phyloP scores from a whole-genome alignment of 2,329 filamentous ascomycete genomes.

The Claviceps monticola region DNA sequence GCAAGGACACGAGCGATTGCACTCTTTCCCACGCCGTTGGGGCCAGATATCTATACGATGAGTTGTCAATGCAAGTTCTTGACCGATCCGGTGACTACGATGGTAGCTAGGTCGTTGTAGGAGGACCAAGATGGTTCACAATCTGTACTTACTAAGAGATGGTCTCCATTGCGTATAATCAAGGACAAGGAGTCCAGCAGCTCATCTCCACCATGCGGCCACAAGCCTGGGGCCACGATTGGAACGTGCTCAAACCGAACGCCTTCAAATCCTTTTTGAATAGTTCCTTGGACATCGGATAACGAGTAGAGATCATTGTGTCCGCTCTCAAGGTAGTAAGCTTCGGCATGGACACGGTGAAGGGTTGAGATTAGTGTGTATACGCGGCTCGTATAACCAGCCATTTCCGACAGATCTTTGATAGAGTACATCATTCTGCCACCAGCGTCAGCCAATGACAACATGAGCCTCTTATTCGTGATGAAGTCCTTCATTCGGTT shows the following conservation, averaged over 20 bases:
- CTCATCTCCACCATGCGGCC: constrained; percentile 83
- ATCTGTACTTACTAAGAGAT: constrained; percentile 49
- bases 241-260: constrained; percentile 88
- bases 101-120: neutral
- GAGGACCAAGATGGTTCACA: neutral
- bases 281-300: constrained; percentile 83
- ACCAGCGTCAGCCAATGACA: constrained; percentile 89
- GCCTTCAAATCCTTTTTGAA: constrained; percentile 88
- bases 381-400: constrained; percentile 89
- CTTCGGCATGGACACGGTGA: constrained; percentile 81
- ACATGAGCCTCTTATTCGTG: constrained; percentile 96
- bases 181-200: constrained; percentile 80
- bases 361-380: constrained; percentile 92
- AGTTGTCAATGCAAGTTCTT: constrained; percentile 7
- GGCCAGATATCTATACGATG: constrained; percentile 57
- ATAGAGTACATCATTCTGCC: constrained; percentile 99
- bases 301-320: constrained; percentile 75
- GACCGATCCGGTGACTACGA: neutral
- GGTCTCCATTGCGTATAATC: constrained; percentile 79
- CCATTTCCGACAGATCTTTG: constrained; percentile 91
- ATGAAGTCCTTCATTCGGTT: constrained; percentile 97
- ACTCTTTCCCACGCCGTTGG: constrained; percentile 89
- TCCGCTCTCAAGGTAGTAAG: constrained; percentile 57
- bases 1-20: constrained; percentile 78
- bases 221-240: constrained; percentile 75